These are phyloP conservation scores for Leccinellum luteum DNA, from an alignment of 768 basidiomycete species.

Conservation along the genomic window DNA sequence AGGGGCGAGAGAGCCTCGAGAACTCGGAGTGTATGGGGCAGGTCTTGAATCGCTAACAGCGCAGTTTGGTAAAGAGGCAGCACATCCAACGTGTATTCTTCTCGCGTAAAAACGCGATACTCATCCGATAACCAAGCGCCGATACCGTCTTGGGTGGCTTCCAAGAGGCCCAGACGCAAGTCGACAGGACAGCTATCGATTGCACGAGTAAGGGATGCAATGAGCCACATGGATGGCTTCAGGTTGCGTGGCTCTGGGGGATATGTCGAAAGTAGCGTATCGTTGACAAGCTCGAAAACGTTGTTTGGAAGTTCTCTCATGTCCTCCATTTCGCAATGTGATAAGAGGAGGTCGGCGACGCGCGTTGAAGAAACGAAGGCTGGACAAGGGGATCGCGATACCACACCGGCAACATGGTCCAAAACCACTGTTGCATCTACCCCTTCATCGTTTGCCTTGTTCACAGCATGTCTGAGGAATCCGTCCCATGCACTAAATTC, in stretches of 20 bases:
- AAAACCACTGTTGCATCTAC: conserved; percentile 51
- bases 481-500: conserved; percentile 61
- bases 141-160: conserved; percentile 52
- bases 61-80: conserved; percentile 62
- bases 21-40: conserved; percentile 39
- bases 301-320: conserved; percentile 50
- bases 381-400: conserved; percentile 41
- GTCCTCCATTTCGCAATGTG: conserved; percentile 49
- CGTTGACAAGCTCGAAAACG: conserved; percentile 59
- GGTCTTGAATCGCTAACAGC: conserved; percentile 48
- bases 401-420: conserved; percentile 50
- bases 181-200: conserved; percentile 57
- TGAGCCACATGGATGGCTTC: conserved; percentile 59
- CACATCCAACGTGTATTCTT: conserved; percentile 60
- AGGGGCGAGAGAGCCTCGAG: conserved; percentile 49
- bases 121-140: conserved; percentile 66
- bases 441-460: conserved; percentile 60
- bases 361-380: conserved; percentile 45
- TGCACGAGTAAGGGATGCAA: conserved; percentile 50
- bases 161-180: conserved; percentile 44
- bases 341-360: conserved; percentile 60
- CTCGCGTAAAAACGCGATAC: conserved; percentile 42
- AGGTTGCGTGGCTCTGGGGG: conserved; percentile 58
- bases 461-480: conserved; percentile 49
- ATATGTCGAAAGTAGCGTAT: conserved; percentile 59